A percentile compares a stretch with the other conserved stretches of the same genome.
Conservation (phyloP, 2,329 filamentous ascomycete genomes). For the Talaromyces sp. region DNA sequence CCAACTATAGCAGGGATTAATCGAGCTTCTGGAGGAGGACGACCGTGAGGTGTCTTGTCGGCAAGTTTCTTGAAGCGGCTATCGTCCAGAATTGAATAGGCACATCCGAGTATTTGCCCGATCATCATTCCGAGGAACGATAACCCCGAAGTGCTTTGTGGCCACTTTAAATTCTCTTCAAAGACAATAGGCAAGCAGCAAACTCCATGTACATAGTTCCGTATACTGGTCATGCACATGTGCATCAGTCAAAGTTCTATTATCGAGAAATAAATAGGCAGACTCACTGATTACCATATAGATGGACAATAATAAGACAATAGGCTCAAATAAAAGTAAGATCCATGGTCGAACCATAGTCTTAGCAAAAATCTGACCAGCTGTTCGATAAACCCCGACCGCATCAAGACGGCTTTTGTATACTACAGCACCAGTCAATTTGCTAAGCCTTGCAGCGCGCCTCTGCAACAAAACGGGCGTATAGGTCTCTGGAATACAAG, state of each 20-base stretch:
- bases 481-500: conserved; percentile 36
- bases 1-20: conserved; percentile 19
- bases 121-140: conserved; percentile 50
- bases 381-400: conserved; percentile 13
- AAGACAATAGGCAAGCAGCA: conserved; percentile 54
- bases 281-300: conserved; percentile 43
- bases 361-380: conserved; percentile 38
- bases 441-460: conserved; percentile 48
- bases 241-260: neutral
- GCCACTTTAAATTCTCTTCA: conserved; percentile 44
- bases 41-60: neutral
- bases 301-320: conserved; percentile 47
- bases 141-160: conserved; percentile 46
- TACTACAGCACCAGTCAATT: conserved; percentile 50
- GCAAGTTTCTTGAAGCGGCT: conserved; percentile 1
- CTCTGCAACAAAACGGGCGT: conserved; percentile 51
- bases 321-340: conserved; percentile 50
- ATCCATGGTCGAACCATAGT: conserved; percentile 49
- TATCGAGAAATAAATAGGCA: neutral
- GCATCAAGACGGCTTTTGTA: conserved; percentile 32
- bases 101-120: conserved; percentile 36
- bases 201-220: conserved; percentile 54
- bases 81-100: conserved; percentile 40
- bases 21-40: conserved; percentile 13
- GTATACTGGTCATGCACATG: conserved; percentile 39